Percentiles rank a stretch among this genome's conserved stretches.
phyloP scores from a whole-genome alignment of 1,139 yeast genomes.

The Hanseniaspora uvarum region DNA sequence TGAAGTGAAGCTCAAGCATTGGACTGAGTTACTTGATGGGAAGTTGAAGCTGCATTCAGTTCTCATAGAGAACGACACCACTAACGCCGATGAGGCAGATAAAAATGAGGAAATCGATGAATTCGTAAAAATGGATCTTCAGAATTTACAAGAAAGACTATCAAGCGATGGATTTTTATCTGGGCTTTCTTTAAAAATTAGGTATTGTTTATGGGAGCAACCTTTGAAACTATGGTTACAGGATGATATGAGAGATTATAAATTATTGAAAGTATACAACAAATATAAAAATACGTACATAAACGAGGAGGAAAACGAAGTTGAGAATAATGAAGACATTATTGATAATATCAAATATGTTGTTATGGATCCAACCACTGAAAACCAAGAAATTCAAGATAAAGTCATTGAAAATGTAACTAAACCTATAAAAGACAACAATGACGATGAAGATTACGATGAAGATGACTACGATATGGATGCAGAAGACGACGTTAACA shows the following conservation, averaged over 20 bases:
- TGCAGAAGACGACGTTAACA: slow-evolving; percentile 28
- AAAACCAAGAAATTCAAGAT: too few species aligned
- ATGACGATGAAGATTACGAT: slow-evolving; percentile 27
- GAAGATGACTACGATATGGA: slow-evolving; percentile 23
- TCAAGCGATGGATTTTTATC: slow-evolving; percentile 45
- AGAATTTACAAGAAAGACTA: slow-evolving; percentile 34
- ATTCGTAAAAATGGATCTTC: slow-evolving; percentile 28
- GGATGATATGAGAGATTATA: slow-evolving; percentile 1
- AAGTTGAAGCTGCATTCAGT: slow-evolving; percentile 8
- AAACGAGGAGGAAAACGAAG: background rate
- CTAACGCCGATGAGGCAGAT: background rate
- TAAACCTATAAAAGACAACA: slow-evolving; percentile 29
- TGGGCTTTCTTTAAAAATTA: slow-evolving; percentile 49
- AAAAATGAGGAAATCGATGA: slow-evolving; percentile 21
- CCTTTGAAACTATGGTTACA: slow-evolving; percentile 43
- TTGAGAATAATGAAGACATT: background rate
- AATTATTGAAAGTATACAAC: background rate
- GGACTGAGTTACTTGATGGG: slow-evolving; percentile 11
- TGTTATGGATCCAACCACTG: background rate
- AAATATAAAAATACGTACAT: background rate
- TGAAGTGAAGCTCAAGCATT: slow-evolving; percentile 17
- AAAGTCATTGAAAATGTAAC: slow-evolving; percentile 6
- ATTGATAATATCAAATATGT: background rate
- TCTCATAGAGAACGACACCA: slow-evolving; percentile 3
- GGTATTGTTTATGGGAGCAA: slow-evolving; percentile 64